Conservation (phyloP, 2,329 filamentous ascomycete species). For the Elsinoe ampelina region DNA sequence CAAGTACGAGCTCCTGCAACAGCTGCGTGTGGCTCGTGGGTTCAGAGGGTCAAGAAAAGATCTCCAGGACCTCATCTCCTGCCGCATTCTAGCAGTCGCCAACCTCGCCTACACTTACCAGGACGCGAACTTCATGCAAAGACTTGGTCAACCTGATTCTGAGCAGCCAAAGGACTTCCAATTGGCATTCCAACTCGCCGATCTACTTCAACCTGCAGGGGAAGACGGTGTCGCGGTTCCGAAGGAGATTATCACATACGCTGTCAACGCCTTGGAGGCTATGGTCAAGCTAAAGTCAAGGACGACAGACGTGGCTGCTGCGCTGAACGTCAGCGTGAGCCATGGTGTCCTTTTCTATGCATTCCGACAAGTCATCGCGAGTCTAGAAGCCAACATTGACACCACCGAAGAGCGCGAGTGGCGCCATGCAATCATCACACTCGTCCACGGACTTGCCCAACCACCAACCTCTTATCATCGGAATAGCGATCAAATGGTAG, state of each 20-base stretch:
- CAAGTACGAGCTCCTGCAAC: conserved; percentile 77
- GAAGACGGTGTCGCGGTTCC: conserved; percentile 61
- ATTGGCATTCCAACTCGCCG: conserved; percentile 82
- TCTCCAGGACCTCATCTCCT: conserved; percentile 64
- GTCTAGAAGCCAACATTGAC: conserved; percentile 54
- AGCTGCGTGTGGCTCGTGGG: conserved; percentile 74
- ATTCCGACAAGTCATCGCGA: conserved; percentile 78
- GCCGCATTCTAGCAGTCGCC: conserved; percentile 76
- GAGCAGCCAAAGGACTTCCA: conserved; percentile 86
- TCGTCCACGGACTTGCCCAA: conserved; percentile 60
- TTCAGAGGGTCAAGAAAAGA: conserved; percentile 56
- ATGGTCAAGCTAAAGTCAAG: conserved; percentile 70
- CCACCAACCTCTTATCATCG: conserved; percentile 53
- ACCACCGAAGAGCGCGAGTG: conserved; percentile 70
- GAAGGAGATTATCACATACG: conserved; percentile 69
- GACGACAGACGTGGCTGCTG: conserved; percentile 71
- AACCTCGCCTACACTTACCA: conserved; percentile 85
- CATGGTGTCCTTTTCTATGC: conserved; percentile 92
- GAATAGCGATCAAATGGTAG: conserved; percentile 73
- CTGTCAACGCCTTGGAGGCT: conserved; percentile 74
- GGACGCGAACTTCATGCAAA: conserved; percentile 75
- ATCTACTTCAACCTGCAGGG: conserved; percentile 75
- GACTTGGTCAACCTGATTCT: conserved; percentile 74
- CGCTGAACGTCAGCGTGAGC: conserved; percentile 91
- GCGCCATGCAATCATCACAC: conserved; percentile 81